Evolutionary conservation across 306 rosid species (phyloP).

Genomic region (Amphicarpaea edgeworthii): DNA sequence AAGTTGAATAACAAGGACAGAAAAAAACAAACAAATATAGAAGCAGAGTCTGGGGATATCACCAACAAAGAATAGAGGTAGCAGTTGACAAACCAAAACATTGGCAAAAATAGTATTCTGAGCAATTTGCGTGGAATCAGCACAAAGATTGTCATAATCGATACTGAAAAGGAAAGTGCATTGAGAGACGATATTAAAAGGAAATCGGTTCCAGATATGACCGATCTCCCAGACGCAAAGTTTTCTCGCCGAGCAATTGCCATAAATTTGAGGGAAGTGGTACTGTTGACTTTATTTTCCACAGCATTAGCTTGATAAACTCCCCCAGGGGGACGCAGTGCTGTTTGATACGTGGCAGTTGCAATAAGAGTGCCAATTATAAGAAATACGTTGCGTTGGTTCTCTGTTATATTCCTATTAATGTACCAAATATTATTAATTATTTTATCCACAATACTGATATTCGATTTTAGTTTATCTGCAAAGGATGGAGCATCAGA

Average conservation of each 20-base stretch:
- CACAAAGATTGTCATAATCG: neutral
- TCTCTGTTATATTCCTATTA: neutral
- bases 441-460: neutral
- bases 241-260: neutral
- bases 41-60: neutral
- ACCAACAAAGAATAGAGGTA: neutral
- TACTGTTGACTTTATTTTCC: neutral
- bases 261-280: neutral
- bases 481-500: neutral
- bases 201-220: neutral
- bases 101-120: neutral
- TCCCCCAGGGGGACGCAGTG: constrained; percentile 23
- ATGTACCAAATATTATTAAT: neutral
- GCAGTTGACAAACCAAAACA: neutral
- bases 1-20: neutral
- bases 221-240: neutral
- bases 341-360: constrained; percentile 8
- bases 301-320: neutral
- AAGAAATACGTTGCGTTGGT: neutral
- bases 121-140: neutral
- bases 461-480: neutral
- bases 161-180: neutral
- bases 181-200: neutral
- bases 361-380: constrained; percentile 13
- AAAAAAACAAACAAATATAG: neutral